Percentiles rank a stretch among this genome's conserved stretches.
These are phyloP conservation scores for Agaricus subrufescens DNA, from an alignment of 768 basidiomycete genomes.

Conservation along the genomic window DNA sequence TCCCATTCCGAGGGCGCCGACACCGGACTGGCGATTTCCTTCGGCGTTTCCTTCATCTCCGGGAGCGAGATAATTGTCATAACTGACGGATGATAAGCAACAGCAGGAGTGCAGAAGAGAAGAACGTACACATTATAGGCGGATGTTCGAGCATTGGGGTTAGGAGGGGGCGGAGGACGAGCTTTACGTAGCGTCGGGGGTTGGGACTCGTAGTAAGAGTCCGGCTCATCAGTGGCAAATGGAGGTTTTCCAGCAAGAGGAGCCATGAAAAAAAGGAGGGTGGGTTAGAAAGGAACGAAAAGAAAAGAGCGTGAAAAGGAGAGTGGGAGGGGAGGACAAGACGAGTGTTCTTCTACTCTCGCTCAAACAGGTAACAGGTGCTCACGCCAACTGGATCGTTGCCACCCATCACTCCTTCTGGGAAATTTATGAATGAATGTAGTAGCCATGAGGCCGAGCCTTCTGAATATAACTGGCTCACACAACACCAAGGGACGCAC, in stretches of 20 bases:
- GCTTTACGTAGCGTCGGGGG: conserved; percentile 36
- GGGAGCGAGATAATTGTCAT: conserved; percentile 53
- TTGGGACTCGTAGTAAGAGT: conserved; percentile 48
- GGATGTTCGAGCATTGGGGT: conserved; percentile 54
- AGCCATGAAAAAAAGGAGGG: conserved; percentile 22
- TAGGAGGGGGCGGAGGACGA: conserved; percentile 36
- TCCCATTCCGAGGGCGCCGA: conserved; percentile 43
- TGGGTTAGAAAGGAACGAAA: background rate
- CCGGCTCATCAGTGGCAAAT: conserved; percentile 66
- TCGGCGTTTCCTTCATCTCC: conserved; percentile 17
- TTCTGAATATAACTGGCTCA: no score
- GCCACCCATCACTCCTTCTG: no score
- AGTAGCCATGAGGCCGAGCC: no score
- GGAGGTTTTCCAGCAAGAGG: conserved; percentile 60
- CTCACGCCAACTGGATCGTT: no score
- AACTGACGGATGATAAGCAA: conserved; percentile 33
- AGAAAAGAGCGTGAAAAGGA: conserved; percentile 6
- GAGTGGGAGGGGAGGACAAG: conserved; percentile 9
- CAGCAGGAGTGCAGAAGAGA: background rate
- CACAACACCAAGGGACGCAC: no score
- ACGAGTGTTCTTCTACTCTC: background rate
- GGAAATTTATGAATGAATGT: no score
- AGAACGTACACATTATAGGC: conserved; percentile 64
- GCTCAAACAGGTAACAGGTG: no score
- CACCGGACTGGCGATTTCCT: conserved; percentile 23